Base-by-base conservation (phyloP, 2,329 filamentous ascomycete genomes). In the Emmonsiellopsis sp. region DNA sequence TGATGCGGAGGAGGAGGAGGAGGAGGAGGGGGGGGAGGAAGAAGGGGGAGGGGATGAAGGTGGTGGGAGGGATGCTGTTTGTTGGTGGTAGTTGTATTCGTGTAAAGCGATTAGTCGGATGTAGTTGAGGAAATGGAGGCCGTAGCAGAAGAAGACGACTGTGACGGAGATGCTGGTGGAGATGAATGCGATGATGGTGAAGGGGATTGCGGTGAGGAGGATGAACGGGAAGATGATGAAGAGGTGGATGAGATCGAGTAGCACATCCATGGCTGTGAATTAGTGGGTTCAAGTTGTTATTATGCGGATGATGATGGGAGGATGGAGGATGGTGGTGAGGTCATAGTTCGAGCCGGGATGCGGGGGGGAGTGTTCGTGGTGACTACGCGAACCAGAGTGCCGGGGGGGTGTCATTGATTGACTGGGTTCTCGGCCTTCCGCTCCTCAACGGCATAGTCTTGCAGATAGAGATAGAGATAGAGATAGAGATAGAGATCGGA, bases 401-500 rank as follows among this genome's bases (percentile, higher is more conserved):
- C 21, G 21, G 3, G 21, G 3, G 21, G 21, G 21, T 1, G 21
- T 27, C 0, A 27, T 27, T 27, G 5, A 27, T 27, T 5, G 21
- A 27, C 21, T 27, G 21, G 21, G 21, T 27, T 27, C 21, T 27
- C 21, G 5, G 21, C 3, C 21, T 27, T 27, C 21, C 5, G 21
- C 21, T 27, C 21, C 21, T 27, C 21, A 27, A 27, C 5, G 21
- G 21, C 21, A 27, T 3, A 27, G 21, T 27, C 21, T 27, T 5
- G 21, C 21, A 27, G 5, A 27, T 27, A 27, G 21, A 27, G 21
- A 27, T 1, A 34, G 73, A 85, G 27, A 86, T 88, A 83, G 75
- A 27, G 5, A 27, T 27, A 27, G 21, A 27, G 21, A 27, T 27
- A 34, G 73, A 85, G 27, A 86, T 88, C 83, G 75, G 13, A 9